Percentiles rank a stretch among this genome's conserved stretches.
Evolutionary conservation across 495 filamentous ascomycete species (phyloP).

Genomic region (Sabuloglossum arenarium): DNA sequence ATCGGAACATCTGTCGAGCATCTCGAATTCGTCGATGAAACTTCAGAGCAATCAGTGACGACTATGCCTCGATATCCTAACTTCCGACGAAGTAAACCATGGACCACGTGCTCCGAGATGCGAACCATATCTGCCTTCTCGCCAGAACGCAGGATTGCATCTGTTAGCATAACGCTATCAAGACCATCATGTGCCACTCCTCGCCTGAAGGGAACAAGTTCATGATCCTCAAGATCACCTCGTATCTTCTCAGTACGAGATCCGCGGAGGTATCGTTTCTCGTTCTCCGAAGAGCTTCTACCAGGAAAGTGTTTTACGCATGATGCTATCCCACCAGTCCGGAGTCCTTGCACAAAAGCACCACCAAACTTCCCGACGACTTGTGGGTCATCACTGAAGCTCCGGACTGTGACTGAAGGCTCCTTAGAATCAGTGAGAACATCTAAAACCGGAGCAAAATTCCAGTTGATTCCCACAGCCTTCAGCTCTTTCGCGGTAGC

Average conservation of each 20-base stretch:
- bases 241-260: slow-evolving; percentile 11
- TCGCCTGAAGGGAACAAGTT: slow-evolving; percentile 16
- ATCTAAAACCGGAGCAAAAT: slow-evolving; percentile 17
- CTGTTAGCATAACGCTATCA: slow-evolving; percentile 16
- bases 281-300: not conserved
- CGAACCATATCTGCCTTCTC: slow-evolving; percentile 6
- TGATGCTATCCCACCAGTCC: slow-evolving; percentile 14
- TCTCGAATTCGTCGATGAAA: slow-evolving; percentile 10
- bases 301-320: slow-evolving; percentile 19
- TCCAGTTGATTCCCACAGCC: slow-evolving; percentile 18
- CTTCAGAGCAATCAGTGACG: slow-evolving; percentile 16
- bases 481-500: slow-evolving; percentile 16
- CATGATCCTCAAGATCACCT: slow-evolving; percentile 12
- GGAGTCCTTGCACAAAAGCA: slow-evolving; percentile 16
- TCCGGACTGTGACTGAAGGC: slow-evolving; percentile 10
- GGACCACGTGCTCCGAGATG: slow-evolving; percentile 14
- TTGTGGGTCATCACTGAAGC: slow-evolving; percentile 17
- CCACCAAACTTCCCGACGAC: slow-evolving; percentile 14
- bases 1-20: slow-evolving; percentile 10
- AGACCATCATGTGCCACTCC: slow-evolving; percentile 13
- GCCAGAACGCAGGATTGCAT: slow-evolving; percentile 12
- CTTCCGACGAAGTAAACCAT: slow-evolving; percentile 15
- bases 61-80: slow-evolving; percentile 16
- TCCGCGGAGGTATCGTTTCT: not conserved
- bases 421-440: slow-evolving; percentile 13